phyloP scores from a whole-genome alignment of 1,284 basidiomycete species.

The Bjerkandera adusta region DNA sequence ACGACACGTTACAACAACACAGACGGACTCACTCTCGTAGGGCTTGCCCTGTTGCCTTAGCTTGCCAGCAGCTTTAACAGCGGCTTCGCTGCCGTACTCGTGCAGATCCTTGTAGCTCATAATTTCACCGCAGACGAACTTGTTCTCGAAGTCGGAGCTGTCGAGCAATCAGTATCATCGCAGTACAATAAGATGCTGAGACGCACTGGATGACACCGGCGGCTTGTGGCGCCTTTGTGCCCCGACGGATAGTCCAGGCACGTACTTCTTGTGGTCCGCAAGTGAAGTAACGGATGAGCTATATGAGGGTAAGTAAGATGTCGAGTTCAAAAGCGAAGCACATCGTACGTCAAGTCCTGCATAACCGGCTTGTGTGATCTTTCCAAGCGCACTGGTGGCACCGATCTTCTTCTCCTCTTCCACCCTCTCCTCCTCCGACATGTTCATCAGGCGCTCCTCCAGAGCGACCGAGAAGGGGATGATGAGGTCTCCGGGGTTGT shows the following conservation, averaged over 20 bases:
- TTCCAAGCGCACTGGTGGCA: constrained; percentile 74
- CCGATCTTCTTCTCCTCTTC: constrained; percentile 78
- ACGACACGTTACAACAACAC: constrained; percentile 1
- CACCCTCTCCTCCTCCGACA: constrained; percentile 67
- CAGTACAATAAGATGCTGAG: not conserved
- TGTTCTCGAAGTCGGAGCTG: constrained; percentile 93
- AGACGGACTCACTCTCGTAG: constrained; percentile 74
- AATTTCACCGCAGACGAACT: constrained; percentile 99
- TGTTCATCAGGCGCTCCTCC: constrained; percentile 82
- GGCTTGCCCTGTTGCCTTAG: constrained; percentile 96
- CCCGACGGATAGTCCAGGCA: constrained; percentile 95
- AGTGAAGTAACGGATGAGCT: constrained; percentile 96
- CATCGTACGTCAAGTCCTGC: constrained; percentile 70
- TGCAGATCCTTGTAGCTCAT: constrained; percentile 92
- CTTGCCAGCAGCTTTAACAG: constrained; percentile 96
- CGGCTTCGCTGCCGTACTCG: constrained; percentile 87
- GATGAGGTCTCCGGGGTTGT: constrained; percentile 94
- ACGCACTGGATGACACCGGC: constrained; percentile 97
- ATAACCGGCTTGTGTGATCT: constrained; percentile 94
- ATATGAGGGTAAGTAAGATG: not conserved
- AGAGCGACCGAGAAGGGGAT: constrained; percentile 98
- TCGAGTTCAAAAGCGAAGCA: not conserved
- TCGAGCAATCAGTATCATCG: constrained; percentile 9
- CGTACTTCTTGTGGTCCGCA: constrained; percentile 96
- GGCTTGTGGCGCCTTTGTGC: constrained; percentile 94